Base-by-base conservation (phyloP, 257 asterid genomes). In the Solanum infundibuliforme region DNA sequence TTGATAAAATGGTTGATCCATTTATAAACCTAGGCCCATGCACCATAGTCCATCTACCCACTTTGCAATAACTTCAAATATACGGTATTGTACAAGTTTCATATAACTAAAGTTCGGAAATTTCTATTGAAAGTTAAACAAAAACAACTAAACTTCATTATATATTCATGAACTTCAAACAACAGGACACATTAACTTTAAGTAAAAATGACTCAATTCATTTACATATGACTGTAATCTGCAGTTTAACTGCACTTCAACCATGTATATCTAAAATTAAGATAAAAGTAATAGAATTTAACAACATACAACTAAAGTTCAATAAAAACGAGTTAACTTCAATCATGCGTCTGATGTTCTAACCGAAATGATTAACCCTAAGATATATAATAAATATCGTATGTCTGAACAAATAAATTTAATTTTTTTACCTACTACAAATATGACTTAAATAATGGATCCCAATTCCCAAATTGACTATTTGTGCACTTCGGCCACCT, bases 81-180 rank as follows among this genome's bases (percentile, higher is more conserved):
- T 32, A 16, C 2, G 4, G 0, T 31, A 9, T 32, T 4, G 7
- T 32, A 72, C 13, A 2, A 72, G 3, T 74, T 35, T 35, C 29
- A 74, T 21, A 72, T 1, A 5, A 0, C 0, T 36, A 20, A 73
- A 73, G 9, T 73, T 73, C 1, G 0, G 0, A 0, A 6, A 73
- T 20, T 73, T 34, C 7, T 73, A 2, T 9, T 5, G 3, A 20
- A 35, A 74, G 20, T 74, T 5, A 0, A n/a, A 21, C 3, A 10
- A 23, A 73, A 73, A 73, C 0, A 12, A 5, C 8, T 4, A 1
- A 73, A 35, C 3, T 18, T 73, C 27, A 0, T 55, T 55, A 18
- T 18, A 18, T 18, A 55, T 18, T 11, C 1, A 55, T 55, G 65
- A 18, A 55, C 65, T 55, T 55, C 65, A 55, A 55, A 55, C 2